These are phyloP conservation scores for Colletotrichum sidae DNA, from an alignment of 2,329 filamentous ascomycete species.

Conservation along the genomic window DNA sequence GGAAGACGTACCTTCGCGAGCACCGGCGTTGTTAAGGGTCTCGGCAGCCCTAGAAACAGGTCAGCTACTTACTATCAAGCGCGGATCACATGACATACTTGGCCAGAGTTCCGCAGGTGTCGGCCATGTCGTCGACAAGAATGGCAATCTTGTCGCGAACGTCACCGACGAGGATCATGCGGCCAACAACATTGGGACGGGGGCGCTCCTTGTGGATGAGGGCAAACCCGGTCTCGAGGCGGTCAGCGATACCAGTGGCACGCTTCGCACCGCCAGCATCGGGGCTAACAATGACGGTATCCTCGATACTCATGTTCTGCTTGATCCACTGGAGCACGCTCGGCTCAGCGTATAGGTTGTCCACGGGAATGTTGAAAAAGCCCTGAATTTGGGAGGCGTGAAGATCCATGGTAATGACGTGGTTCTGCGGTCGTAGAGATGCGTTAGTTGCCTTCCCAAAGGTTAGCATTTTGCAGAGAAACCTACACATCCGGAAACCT, in stretches of 20 bases:
- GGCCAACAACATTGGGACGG: slow-evolving; percentile 81
- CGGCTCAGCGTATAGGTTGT: slow-evolving; percentile 86
- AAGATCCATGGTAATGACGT: slow-evolving; percentile 86
- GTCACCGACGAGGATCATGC: slow-evolving; percentile 95
- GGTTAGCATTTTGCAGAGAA: not conserved
- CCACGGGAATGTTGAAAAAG: slow-evolving; percentile 80
- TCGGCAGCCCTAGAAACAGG: slow-evolving; percentile 24
- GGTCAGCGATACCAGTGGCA: slow-evolving; percentile 87
- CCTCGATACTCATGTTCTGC: slow-evolving; percentile 78
- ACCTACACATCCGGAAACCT: slow-evolving; percentile 78
- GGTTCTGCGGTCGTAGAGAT: slow-evolving; percentile 28
- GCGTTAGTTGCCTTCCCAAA: not conserved
- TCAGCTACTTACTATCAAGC: not conserved
- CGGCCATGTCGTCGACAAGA: slow-evolving; percentile 97
- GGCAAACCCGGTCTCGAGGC: slow-evolving; percentile 84
- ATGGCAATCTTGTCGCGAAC: slow-evolving; percentile 93
- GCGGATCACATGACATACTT: slow-evolving; percentile 74
- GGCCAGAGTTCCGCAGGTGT: slow-evolving; percentile 86
- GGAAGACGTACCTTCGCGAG: slow-evolving; percentile 26
- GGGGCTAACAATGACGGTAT: slow-evolving; percentile 88
- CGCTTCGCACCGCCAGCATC: slow-evolving; percentile 90
- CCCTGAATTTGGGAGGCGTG: slow-evolving; percentile 89
- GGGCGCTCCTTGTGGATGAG: slow-evolving; percentile 84
- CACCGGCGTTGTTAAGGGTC: slow-evolving; percentile 32
- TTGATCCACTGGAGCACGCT: slow-evolving; percentile 86